Percentiles rank a stretch among this genome's conserved stretches.
phyloP scores from a whole-genome alignment of 352 stramenopile species.

The Pythium brachiatum region DNA sequence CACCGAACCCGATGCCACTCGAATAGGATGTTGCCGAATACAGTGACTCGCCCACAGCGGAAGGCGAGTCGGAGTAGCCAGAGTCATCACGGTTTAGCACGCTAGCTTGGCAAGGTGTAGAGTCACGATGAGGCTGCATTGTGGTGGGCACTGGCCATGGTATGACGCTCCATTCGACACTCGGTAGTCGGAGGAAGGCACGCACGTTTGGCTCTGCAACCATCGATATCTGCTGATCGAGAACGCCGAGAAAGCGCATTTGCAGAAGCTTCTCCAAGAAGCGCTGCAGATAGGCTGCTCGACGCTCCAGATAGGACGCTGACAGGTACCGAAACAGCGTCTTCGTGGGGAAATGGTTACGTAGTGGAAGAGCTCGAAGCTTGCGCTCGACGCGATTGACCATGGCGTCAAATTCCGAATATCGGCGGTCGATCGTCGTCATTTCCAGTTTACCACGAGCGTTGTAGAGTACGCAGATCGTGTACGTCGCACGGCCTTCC shows the following conservation, averaged over 20 bases:
- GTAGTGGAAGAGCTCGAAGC: constrained; percentile 42
- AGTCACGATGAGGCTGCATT: neutral
- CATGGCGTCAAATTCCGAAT: constrained; percentile 66
- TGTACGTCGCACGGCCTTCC: constrained; percentile 49
- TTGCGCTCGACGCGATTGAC: constrained; percentile 54
- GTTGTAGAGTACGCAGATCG: constrained; percentile 64
- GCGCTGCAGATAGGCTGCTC: constrained; percentile 51
- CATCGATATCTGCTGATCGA: constrained; percentile 69
- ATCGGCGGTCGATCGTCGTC: constrained; percentile 56
- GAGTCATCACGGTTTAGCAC: neutral
- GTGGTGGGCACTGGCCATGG: constrained; percentile 28
- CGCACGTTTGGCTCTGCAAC: constrained; percentile 64
- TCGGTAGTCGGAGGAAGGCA: constrained; percentile 60
- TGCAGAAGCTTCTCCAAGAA: constrained; percentile 63
- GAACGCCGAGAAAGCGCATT: constrained; percentile 55
- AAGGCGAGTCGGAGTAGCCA: constrained; percentile 3
- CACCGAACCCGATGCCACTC: constrained; percentile 11
- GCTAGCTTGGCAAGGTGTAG: neutral
- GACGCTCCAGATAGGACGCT: constrained; percentile 55
- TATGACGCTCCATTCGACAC: constrained; percentile 69
- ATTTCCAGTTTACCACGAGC: constrained; percentile 36
- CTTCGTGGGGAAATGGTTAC: constrained; percentile 61
- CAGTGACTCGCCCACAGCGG: neutral
- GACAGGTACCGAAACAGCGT: constrained; percentile 66
- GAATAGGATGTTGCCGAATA: constrained; percentile 29